These are phyloP conservation scores for Fusarium clavum DNA, from an alignment of 2,329 filamentous ascomycete species.

Conservation along the genomic window DNA sequence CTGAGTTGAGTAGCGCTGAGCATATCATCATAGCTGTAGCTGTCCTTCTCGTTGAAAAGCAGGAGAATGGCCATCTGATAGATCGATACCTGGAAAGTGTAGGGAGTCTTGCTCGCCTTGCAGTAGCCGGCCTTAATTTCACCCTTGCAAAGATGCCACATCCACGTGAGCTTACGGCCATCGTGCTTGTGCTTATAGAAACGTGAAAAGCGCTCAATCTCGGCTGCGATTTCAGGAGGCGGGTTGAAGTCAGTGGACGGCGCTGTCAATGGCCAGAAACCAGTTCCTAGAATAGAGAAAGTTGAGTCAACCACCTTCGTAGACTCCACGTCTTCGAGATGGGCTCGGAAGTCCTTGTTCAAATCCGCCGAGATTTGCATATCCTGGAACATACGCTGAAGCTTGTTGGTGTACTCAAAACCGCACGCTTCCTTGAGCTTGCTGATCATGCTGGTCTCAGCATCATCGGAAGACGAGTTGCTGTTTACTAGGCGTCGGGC, in stretches of 20 bases:
- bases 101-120: constrained; percentile 88
- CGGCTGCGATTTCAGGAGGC: constrained; percentile 84
- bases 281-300: constrained; percentile 93
- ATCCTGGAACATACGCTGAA: constrained; percentile 99
- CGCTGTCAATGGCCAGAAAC: constrained; percentile 94
- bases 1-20: constrained; percentile 82
- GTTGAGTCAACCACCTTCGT: constrained; percentile 83
- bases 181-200: constrained; percentile 98
- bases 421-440: constrained; percentile 98
- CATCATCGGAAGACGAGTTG: constrained; percentile 95
- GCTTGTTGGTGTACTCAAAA: constrained; percentile 99
- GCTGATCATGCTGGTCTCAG: constrained; percentile 99
- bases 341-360: constrained; percentile 87
- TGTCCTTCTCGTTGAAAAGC: constrained; percentile 92
- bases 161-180: constrained; percentile 95
- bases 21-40: constrained; percentile 88
- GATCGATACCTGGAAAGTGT: constrained; percentile 96
- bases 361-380: constrained; percentile 99
- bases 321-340: constrained; percentile 66
- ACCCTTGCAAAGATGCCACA: constrained; percentile 98
- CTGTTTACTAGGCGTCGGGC: constrained; percentile 94
- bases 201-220: constrained; percentile 87
- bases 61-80: constrained; percentile 98
- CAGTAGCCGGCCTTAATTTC: constrained; percentile 95
- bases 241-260: constrained; percentile 91